phyloP scores from a whole-genome alignment of 2,329 filamentous ascomycete genomes.

The Pseudocercospora eumusae region DNA sequence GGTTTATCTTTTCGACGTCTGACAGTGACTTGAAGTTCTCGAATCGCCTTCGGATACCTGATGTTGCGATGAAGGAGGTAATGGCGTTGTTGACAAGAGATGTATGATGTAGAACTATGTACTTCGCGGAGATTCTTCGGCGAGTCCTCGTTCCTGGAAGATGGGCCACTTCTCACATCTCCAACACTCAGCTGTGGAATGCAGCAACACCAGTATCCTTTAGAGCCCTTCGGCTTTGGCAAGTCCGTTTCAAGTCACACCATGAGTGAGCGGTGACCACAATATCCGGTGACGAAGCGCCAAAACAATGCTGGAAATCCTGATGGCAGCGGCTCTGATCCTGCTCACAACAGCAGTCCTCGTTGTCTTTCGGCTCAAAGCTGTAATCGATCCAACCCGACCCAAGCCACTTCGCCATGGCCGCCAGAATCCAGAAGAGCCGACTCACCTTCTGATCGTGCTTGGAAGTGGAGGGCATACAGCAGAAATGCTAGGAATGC shows the following conservation, averaged over 20 bases:
- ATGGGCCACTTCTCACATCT: background rate
- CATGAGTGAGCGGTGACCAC: background rate
- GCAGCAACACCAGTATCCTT: background rate
- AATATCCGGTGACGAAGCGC: background rate
- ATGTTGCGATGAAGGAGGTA: background rate
- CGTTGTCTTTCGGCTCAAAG: background rate
- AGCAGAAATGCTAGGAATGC: conserved; percentile 87
- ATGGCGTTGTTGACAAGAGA: background rate
- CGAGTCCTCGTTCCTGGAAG: background rate
- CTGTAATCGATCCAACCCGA: conserved; percentile 38
- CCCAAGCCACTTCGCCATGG: conserved; percentile 34
- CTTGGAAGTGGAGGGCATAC: conserved; percentile 94
- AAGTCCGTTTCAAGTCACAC: background rate
- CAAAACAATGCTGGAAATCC: conserved; percentile 1
- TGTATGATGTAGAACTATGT: no score
- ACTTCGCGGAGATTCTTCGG: background rate
- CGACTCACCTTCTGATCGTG: conserved; percentile 69
- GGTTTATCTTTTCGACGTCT: background rate
- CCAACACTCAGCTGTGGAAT: background rate
- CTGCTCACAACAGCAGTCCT: conserved; percentile 1
- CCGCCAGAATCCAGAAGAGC: conserved; percentile 22
- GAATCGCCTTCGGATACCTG: background rate
- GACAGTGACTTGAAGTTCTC: background rate
- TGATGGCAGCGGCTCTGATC: background rate
- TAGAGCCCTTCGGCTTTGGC: background rate